Percentiles rank a stretch among this genome's conserved stretches.
Evolutionary conservation across 192 early-diverging fungal genomes (phyloP).

Genomic region (Backusella sp.): DNA sequence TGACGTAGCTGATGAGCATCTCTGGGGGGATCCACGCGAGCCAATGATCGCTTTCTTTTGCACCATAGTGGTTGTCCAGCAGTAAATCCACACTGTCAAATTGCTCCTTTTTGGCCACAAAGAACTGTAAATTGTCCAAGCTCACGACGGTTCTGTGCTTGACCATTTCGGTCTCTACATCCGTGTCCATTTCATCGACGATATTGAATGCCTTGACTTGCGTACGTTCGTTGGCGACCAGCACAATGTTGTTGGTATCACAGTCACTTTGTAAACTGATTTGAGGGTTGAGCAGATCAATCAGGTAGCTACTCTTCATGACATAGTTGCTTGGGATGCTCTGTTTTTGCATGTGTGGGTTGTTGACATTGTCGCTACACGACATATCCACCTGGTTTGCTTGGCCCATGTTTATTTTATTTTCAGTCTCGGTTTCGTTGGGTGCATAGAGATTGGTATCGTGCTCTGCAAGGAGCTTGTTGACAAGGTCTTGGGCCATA

Average conservation of each 20-base stretch:
- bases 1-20: slow-evolving; percentile 52
- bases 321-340: slow-evolving; percentile 54
- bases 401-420: neutral
- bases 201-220: slow-evolving; percentile 57
- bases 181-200: slow-evolving; percentile 50
- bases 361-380: slow-evolving; percentile 33
- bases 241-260: slow-evolving; percentile 49
- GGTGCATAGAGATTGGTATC: slow-evolving; percentile 39
- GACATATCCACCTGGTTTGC: slow-evolving; percentile 10
- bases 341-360: slow-evolving; percentile 43
- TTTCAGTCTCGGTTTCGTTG: slow-evolving; percentile 42
- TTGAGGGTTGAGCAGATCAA: slow-evolving; percentile 71
- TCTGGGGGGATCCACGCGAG: slow-evolving; percentile 72
- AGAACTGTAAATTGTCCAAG: slow-evolving; percentile 67
- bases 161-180: slow-evolving; percentile 44
- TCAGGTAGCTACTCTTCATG: slow-evolving; percentile 55
- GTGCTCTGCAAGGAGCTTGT: slow-evolving; percentile 45
- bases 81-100: slow-evolving; percentile 41
- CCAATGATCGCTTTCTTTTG: slow-evolving; percentile 48
- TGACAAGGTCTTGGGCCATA: slow-evolving; percentile 45
- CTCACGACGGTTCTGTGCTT: slow-evolving; percentile 61
- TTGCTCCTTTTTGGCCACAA: slow-evolving; percentile 48
- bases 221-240: slow-evolving; percentile 56
- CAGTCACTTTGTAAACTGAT: slow-evolving; percentile 63
- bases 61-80: slow-evolving; percentile 48